phyloP scores from a whole-genome alignment of 306 rosid species.

The Cyclanthera cordifolia region DNA sequence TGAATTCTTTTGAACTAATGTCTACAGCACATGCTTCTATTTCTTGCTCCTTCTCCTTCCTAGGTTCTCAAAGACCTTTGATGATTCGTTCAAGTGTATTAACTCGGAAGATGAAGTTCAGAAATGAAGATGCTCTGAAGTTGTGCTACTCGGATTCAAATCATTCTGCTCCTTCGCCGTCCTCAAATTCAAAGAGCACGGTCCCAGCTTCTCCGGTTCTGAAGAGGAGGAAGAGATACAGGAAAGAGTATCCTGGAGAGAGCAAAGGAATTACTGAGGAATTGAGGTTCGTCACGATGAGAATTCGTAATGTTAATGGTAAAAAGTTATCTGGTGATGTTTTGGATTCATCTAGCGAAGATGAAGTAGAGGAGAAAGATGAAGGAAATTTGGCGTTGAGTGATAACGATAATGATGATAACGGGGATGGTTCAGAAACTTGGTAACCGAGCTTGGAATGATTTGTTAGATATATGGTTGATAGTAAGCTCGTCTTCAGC shows the following conservation, averaged over 20 bases:
- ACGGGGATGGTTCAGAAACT: conserved; percentile 15
- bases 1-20: neutral
- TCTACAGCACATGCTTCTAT: neutral
- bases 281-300: conserved; percentile 89
- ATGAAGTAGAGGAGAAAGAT: conserved; percentile 10
- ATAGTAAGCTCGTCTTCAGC: conserved; percentile 51
- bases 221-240: conserved; percentile 41
- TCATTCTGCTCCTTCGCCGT: conserved; percentile 18
- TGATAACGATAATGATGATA: neutral
- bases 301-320: conserved; percentile 40
- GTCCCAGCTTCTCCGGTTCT: conserved; percentile 21
- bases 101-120: neutral
- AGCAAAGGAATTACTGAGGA: conserved; percentile 76
- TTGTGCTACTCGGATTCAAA: conserved; percentile 22
- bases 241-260: conserved; percentile 73
- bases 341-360: conserved; percentile 1
- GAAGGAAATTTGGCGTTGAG: conserved; percentile 4
- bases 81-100: neutral
- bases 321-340: conserved; percentile 20
- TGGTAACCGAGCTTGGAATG: conserved; percentile 66
- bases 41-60: neutral
- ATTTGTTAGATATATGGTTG: conserved; percentile 52
- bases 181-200: neutral
- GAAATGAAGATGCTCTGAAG: conserved; percentile 12
- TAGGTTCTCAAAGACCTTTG: neutral